Percentiles rank a stretch among this genome's conserved stretches.
Conservation (phyloP, 106 monocot genomes). For the Apostasia ramifera region DNA sequence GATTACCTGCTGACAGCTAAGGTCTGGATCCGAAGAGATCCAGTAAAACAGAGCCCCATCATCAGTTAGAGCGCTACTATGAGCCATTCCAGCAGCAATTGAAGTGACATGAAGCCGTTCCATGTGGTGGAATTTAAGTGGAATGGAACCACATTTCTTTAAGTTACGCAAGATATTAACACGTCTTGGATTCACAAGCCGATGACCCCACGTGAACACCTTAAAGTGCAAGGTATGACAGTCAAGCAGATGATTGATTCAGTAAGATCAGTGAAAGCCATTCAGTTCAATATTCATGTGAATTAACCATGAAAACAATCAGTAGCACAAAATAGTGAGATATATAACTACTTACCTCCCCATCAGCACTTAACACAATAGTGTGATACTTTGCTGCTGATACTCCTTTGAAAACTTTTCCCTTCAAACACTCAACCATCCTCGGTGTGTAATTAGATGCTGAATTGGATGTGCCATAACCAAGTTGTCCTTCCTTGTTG, state of each 20-base stretch:
- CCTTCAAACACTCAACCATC: conserved; percentile 93
- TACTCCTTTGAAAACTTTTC: conserved; percentile 64
- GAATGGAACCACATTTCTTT: conserved; percentile 64
- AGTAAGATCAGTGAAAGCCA: not conserved
- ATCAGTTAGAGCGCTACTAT: conserved; percentile 76
- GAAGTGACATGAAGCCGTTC: conserved; percentile 68
- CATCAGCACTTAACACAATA: conserved; percentile 69
- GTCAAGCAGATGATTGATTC: not conserved
- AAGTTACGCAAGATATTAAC: conserved; percentile 66
- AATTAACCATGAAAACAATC: not conserved
- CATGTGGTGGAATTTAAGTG: conserved; percentile 75
- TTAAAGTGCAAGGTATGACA: conserved; percentile 9
- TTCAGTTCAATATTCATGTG: not conserved
- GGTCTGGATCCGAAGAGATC: conserved; percentile 87
- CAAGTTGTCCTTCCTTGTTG: conserved; percentile 99
- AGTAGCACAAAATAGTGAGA: no score
- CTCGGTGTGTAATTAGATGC: conserved; percentile 90
- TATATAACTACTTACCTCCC: conserved; percentile 49
- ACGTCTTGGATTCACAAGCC: conserved; percentile 83
- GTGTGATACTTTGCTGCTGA: conserved; percentile 96
- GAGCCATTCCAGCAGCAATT: conserved; percentile 76
- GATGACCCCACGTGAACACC: conserved; percentile 98
- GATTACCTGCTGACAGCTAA: conserved; percentile 81
- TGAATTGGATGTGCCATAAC: conserved; percentile 98
- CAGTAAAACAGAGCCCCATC: conserved; percentile 95